Base-by-base conservation (phyloP, 1,284 basidiomycete genomes). In the Athelia psychrophila region DNA sequence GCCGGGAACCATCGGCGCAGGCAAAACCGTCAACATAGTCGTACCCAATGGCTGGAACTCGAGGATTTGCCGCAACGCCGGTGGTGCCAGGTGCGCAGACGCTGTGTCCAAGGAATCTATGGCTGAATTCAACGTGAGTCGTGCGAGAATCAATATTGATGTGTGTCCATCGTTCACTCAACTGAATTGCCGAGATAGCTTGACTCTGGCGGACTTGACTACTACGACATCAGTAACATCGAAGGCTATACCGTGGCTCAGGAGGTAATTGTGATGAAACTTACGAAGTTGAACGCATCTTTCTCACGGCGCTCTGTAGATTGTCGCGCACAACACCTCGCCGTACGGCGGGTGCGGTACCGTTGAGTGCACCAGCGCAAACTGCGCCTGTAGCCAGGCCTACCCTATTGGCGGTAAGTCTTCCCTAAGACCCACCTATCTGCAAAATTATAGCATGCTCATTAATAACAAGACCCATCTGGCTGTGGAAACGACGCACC, bases 181-280 rank as follows among this genome's bases (percentile, higher is more conserved):
- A 18, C n/a, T 42, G 6, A 42, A 6, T 6, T 42, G 8, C 9
- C n/a, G 8, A n/a, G 16, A 22, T 42, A 42, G 38, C 20, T 42
- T 9, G 38, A 42, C 20, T 42, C 38, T 9, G 38, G 38, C 6
- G 38, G 38, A n/a, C 38, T 42, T 42, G 38, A 42, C 38, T 42
- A 42, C n/a, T 42, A 42, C 38, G 38, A 42, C 20, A 42, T 42
- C 20, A 42, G 38, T 16, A 42, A 42, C 38, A 42, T 42, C 38
- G 38, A 42, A 42, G 38, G 38, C 16, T 42, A 42, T 42, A 18
- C 38, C 9, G 20, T 42, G 16, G 38, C 38, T 42, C 38, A 42
- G n/a, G 38, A 42, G 38, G 38, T 42, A 8, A n/a, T 9, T 42
- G 20, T n/a, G n/a, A 30, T 5, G 13, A 30, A 30, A 30, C n/a